Conservation (phyloP, 345 rosid species). For the Tarenaya hassleriana region DNA sequence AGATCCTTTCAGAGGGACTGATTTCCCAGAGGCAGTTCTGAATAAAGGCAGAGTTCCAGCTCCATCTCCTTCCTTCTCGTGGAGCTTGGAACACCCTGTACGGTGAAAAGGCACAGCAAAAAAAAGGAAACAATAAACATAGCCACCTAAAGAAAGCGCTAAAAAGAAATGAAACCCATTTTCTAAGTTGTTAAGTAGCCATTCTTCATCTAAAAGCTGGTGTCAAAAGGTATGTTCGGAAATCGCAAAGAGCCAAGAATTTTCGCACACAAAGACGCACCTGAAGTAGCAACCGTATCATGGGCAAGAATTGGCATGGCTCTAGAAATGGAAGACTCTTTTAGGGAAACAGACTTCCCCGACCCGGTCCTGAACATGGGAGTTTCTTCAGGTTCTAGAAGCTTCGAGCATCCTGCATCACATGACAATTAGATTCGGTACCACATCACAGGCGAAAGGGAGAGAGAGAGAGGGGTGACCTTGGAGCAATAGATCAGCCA, state of each 20-base stretch:
- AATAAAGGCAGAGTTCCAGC: constrained; percentile 41
- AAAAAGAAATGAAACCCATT: neutral
- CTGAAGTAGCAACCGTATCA: neutral
- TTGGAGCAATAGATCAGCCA: constrained; percentile 58
- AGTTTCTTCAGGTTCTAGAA: constrained; percentile 12
- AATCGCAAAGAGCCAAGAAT: no score
- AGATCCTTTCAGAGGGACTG: constrained; percentile 51
- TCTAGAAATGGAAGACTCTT: constrained; percentile 22
- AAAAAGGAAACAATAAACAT: constrained; percentile 12
- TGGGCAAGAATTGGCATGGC: constrained; percentile 23
- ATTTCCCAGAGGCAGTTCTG: constrained; percentile 56
- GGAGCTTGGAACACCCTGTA: constrained; percentile 41
- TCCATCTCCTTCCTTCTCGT: constrained; percentile 27
- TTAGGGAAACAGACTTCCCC: constrained; percentile 23
- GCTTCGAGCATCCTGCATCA: constrained; percentile 30
- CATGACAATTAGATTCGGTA: neutral
- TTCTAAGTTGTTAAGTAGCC: neutral
- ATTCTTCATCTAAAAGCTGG: neutral
- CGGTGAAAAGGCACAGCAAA: constrained; percentile 4
- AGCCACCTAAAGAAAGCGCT: neutral
- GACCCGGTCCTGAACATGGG: constrained; percentile 25
- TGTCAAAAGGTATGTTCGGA: no score
- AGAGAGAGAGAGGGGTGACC: constrained; percentile 30
- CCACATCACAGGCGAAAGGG: neutral
- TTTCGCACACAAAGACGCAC: neutral